Conservation (phyloP, 2,329 filamentous ascomycete genomes). For the Paraphoma chrysanthemicola region DNA sequence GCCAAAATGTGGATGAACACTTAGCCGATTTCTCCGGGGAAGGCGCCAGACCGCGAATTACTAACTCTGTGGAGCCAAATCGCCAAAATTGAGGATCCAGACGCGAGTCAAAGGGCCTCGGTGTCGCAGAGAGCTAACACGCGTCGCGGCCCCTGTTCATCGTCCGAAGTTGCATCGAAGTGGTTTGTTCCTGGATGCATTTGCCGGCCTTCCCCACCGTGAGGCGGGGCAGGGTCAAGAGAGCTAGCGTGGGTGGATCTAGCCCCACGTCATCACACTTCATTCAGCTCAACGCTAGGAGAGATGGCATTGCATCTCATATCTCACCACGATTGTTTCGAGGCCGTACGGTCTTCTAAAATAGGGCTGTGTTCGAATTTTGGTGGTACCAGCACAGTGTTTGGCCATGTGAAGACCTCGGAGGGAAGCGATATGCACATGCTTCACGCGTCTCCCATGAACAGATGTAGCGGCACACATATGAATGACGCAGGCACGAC, state of each 20-base stretch:
- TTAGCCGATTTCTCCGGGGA: slow-evolving; percentile 10
- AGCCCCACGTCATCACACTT: slow-evolving; percentile 4
- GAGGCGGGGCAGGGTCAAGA: slow-evolving; percentile 1
- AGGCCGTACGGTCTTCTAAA: too few species aligned
- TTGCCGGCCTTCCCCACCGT: slow-evolving; percentile 4
- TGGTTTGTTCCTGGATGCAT: background rate
- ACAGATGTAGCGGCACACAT: background rate
- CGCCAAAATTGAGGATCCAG: background rate
- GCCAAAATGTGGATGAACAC: slow-evolving; percentile 16
- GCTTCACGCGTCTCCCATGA: too few species aligned
- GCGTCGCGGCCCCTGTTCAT: background rate
- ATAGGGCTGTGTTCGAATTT: too few species aligned
- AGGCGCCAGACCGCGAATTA: background rate
- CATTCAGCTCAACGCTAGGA: background rate
- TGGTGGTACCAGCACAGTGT: too few species aligned
- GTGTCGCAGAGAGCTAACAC: background rate
- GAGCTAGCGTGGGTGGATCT: background rate
- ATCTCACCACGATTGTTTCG: background rate
- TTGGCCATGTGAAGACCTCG: too few species aligned
- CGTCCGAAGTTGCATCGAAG: background rate
- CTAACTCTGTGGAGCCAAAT: background rate
- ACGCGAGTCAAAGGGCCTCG: too few species aligned
- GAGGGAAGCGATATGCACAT: too few species aligned
- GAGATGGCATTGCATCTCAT: too few species aligned
- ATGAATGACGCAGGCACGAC: background rate